A percentile compares a stretch with the other conserved stretches of the same genome.
Evolutionary conservation across 805 yeast genomes (phyloP).

Genomic region (Metschnikowia drakensbergensis): DNA sequence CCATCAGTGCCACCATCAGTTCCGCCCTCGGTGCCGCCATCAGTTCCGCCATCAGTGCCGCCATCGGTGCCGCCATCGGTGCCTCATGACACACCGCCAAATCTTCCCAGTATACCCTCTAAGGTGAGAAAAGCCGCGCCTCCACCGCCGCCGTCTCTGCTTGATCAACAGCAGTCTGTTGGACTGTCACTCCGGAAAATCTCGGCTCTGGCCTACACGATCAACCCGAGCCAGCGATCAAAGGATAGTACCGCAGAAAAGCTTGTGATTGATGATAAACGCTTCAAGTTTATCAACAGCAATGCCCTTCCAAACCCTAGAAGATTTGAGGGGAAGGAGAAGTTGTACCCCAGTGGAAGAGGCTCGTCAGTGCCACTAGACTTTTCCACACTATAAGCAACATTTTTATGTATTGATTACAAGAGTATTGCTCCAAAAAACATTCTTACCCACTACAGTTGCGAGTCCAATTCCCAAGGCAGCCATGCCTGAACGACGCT

Average conservation of each 20-base stretch:
- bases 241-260: constrained; percentile 20
- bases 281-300: constrained; percentile 67
- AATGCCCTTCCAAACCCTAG: constrained; percentile 85
- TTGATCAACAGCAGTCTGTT: constrained; percentile 42
- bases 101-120: constrained; percentile 1
- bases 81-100: constrained; percentile 13
- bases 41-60: constrained; percentile 22
- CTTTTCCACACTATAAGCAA: constrained; percentile 30
- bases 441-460: no score
- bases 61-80: constrained; percentile 17
- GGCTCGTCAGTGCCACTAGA: constrained; percentile 89
- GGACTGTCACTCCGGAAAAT: constrained; percentile 56
- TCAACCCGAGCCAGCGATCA: constrained; percentile 35
- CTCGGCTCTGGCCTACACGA: constrained; percentile 64
- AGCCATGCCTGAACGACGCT: constrained; percentile 75
- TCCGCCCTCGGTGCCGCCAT: constrained; percentile 13
- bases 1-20: constrained; percentile 6
- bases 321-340: constrained; percentile 58
- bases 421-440: neutral
- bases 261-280: constrained; percentile 58
- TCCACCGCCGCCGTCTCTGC: constrained; percentile 24
- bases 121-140: constrained; percentile 27
- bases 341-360: constrained; percentile 91
- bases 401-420: neutral
- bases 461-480: constrained; percentile 14